Evolutionary conservation across 148 eudicot genomes (phyloP), one percentile per base, ranked within the genome.

Genomic region (Spergularia marina): DNA sequence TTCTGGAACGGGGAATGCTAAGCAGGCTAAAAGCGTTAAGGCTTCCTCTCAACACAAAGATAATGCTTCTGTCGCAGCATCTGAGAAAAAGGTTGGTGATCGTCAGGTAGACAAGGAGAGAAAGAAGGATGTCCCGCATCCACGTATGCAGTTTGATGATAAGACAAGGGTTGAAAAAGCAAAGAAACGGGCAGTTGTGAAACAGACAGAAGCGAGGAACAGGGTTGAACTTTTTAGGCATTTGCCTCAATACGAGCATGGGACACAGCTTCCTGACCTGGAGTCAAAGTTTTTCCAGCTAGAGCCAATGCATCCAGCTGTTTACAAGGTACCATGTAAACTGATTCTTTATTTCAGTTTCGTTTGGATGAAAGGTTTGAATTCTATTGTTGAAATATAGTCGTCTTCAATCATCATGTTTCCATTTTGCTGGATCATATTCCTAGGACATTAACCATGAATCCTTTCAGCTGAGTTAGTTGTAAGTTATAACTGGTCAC

Each of bases 131-230:
- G 91, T 87, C 57, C 97, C 97, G 70, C 98, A 92, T 72, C 98
- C 98, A 54, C 97, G 99, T 30, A 85, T 96, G 98, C 99, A 96
- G 77, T 96, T 92, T 84, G 99, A 92, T 85, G 99, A 96, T 74
- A 79, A 83, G 82, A 88, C 78, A 34, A 88, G 93, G 54, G 98
- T 96, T 78, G 99, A 92, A 78, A 96, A 96, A 84, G 98, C 98
- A 11, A 96, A 96, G 82, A 96, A 92, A 81, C 84, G 95, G 65
- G 90, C 93, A 20, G 90, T 96, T 8, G 98, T 96, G 21, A 91
- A 88, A 74, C 97, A 91, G 84, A 89, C 90, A 62, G 99, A 96
- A 85, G 93, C 89, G 47, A 89, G 89, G 82, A 92, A 92, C 74
- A 91, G 91, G 77, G 99, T 92, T 76, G 96, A 89, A 83, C 85